Conservation (phyloP, 805 yeast genomes). For the Zygotorulaspora chibaensis region DNA sequence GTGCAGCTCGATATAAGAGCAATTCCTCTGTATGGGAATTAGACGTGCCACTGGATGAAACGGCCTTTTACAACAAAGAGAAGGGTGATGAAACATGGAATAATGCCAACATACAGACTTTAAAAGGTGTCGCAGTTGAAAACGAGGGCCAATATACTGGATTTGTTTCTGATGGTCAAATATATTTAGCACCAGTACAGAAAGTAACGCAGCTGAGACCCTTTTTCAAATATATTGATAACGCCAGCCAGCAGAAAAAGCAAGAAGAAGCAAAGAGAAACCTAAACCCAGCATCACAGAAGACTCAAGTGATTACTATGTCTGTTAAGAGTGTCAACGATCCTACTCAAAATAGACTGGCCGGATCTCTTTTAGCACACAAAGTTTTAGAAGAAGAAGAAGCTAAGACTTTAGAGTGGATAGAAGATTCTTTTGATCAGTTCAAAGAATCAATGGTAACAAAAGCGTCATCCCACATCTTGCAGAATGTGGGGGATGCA, state of each 20-base stretch:
- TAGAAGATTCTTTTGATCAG: constrained; percentile 37
- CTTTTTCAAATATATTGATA: constrained; percentile 73
- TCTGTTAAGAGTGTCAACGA: constrained; percentile 60
- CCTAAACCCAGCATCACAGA: constrained; percentile 34
- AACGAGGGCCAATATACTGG: constrained; percentile 52
- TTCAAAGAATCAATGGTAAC: constrained; percentile 24
- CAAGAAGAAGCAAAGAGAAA: constrained; percentile 41
- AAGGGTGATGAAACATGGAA: constrained; percentile 62
- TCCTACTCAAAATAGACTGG: constrained; percentile 54
- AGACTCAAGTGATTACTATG: constrained; percentile 69
- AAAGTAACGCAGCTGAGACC: constrained; percentile 78
- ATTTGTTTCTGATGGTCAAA: constrained; percentile 42
- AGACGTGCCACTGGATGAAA: constrained; percentile 68
- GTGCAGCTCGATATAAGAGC: constrained; percentile 54
- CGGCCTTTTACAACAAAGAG: constrained; percentile 59
- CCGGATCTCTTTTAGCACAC: constrained; percentile 66
- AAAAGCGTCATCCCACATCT: constrained; percentile 21
- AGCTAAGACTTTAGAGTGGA: constrained; percentile 42
- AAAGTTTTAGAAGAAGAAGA: constrained; percentile 61
- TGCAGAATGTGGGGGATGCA: constrained; percentile 25
- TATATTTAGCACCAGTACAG: constrained; percentile 62
- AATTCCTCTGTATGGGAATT: constrained; percentile 64
- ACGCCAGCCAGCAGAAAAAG: constrained; percentile 43
- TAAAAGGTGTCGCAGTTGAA: constrained; percentile 64
- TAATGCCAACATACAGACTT: constrained; percentile 52